Evolutionary conservation across 2,329 filamentous ascomycete species (phyloP).

Genomic region (Colletotrichum sp.): DNA sequence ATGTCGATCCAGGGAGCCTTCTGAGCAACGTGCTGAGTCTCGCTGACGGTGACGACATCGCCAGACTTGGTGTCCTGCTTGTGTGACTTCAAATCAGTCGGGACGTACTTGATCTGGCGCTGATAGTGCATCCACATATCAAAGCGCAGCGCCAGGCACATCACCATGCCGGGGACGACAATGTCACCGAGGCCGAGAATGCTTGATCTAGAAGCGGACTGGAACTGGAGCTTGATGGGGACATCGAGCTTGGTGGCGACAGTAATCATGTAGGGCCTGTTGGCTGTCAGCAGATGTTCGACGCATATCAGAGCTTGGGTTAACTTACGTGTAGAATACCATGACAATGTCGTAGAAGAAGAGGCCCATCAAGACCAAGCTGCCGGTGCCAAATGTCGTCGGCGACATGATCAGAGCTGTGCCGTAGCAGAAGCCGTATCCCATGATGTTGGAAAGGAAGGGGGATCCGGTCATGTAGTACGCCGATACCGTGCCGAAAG

Average conservation of each 20-base stretch:
- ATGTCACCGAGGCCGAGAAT: slow-evolving; percentile 97
- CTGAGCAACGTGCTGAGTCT: slow-evolving; percentile 43
- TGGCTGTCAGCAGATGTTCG: slow-evolving; percentile 22
- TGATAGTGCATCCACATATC: slow-evolving; percentile 87
- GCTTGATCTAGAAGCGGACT: slow-evolving; percentile 67
- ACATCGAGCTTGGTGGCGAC: slow-evolving; percentile 90
- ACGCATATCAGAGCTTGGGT: neutral
- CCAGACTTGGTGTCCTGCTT: slow-evolving; percentile 35
- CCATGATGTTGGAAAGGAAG: slow-evolving; percentile 81
- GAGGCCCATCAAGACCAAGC: slow-evolving; percentile 76
- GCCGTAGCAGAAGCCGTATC: slow-evolving; percentile 85
- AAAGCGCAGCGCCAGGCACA: slow-evolving; percentile 87
- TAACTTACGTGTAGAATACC: slow-evolving; percentile 80
- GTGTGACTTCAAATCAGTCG: slow-evolving; percentile 38
- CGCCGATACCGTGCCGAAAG: slow-evolving; percentile 58
- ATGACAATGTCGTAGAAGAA: slow-evolving; percentile 97
- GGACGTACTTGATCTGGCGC: slow-evolving; percentile 61
- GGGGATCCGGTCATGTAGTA: slow-evolving; percentile 70
- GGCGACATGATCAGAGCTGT: slow-evolving; percentile 86
- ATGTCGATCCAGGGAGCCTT: slow-evolving; percentile 60
- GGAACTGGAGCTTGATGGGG: slow-evolving; percentile 89
- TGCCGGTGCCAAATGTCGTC: slow-evolving; percentile 84
- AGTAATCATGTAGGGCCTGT: slow-evolving; percentile 79
- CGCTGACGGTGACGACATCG: slow-evolving; percentile 36
- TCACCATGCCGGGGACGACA: slow-evolving; percentile 88